Evolutionary conservation across 2,329 filamentous ascomycete genomes (phyloP), one percentile per base, ranked within the genome.

Genomic region (Clathrospora elynae): DNA sequence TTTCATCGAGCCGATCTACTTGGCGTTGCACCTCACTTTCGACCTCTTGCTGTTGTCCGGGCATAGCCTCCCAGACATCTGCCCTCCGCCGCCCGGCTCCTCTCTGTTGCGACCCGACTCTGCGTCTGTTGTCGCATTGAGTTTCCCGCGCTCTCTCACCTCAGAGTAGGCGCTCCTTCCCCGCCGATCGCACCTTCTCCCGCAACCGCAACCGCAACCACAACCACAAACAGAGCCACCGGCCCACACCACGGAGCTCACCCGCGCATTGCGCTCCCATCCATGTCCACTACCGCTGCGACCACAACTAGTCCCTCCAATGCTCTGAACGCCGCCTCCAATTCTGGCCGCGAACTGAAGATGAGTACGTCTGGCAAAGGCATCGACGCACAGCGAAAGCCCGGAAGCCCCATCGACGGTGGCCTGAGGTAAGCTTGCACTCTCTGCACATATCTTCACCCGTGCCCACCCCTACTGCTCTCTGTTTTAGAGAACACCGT

Each of bases 361-460:
- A 73, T 76, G 59, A 75, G 64, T 62, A 67, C 73, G 48, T 71
- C 67, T 54, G 73, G 70, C 48, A 82, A 80, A 68, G 71, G 70
- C 46, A 69, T 76, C 47, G 78, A 81, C 64, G 71, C 70, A 49
- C 71, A 72, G 64, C 78, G 79, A 66, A 80, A 79, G 68, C 79
- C 77, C 54, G 75, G 71, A 44, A 81, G 78, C 64, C 79, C 80
- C 49, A 71, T 76, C 31, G 78, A 82, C 61, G 74, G 70, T 51
- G 72, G 68, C 57, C 75, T 78, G 64, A 78, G 77, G 80, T 82
- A 75, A 70, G 78, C 53, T 46, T 30, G 18, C 40, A 17, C 29
- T 14, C 30, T 16, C 31, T 22, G 13, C 29, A 26, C 28, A 25
- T 30, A 19, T 19, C 12, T 17, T 25, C 13, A 14, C 37, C 14